These are phyloP conservation scores for Coniella lustricola DNA, from an alignment of 2,329 filamentous ascomycete genomes.

Conservation along the genomic window DNA sequence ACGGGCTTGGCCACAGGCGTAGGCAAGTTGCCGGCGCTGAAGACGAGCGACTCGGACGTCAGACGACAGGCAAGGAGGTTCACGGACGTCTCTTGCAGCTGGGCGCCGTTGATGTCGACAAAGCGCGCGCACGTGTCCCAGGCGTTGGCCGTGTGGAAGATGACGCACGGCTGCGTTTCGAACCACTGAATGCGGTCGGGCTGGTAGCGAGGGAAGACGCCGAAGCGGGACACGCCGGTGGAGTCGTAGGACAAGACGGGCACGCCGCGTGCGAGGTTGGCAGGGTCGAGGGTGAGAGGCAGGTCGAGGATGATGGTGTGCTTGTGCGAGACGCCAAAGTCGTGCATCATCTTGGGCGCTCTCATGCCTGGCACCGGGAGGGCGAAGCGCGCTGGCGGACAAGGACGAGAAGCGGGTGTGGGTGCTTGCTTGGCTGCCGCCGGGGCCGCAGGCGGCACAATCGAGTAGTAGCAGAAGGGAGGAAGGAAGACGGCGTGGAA, in stretches of 20 bases:
- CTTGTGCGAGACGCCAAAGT: slow-evolving; percentile 58
- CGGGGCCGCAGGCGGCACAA: slow-evolving; percentile 20
- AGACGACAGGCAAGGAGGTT: slow-evolving; percentile 61
- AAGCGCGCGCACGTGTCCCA: slow-evolving; percentile 44
- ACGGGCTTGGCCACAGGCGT: slow-evolving; percentile 38
- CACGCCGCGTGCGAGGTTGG: slow-evolving; percentile 49
- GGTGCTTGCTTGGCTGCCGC: too few relatives aligned
- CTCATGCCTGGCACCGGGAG: slow-evolving; percentile 52
- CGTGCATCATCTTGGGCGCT: slow-evolving; percentile 68
- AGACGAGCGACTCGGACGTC: slow-evolving; percentile 59
- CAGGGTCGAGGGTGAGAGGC: slow-evolving; percentile 57
- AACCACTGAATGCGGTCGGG: slow-evolving; percentile 58
- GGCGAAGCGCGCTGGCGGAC: slow-evolving; percentile 33
- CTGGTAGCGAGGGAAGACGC: slow-evolving; percentile 56
- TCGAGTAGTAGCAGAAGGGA: slow-evolving; percentile 62
- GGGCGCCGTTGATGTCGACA: slow-evolving; percentile 20
- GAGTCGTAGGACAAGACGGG: slow-evolving; percentile 55
- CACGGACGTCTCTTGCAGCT: slow-evolving; percentile 35
- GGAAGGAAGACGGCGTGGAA: slow-evolving; percentile 60
- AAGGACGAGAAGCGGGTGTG: too few relatives aligned
- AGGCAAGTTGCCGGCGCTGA: slow-evolving; percentile 55
- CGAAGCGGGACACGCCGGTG: slow-evolving; percentile 52
- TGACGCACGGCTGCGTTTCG: slow-evolving; percentile 59
- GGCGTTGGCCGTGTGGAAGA: slow-evolving; percentile 66
- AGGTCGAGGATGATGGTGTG: slow-evolving; percentile 65